Evolutionary conservation across 139 green algal species (phyloP), one percentile per base, ranked within the genome.

Genomic region (Picochlorum sp.): DNA sequence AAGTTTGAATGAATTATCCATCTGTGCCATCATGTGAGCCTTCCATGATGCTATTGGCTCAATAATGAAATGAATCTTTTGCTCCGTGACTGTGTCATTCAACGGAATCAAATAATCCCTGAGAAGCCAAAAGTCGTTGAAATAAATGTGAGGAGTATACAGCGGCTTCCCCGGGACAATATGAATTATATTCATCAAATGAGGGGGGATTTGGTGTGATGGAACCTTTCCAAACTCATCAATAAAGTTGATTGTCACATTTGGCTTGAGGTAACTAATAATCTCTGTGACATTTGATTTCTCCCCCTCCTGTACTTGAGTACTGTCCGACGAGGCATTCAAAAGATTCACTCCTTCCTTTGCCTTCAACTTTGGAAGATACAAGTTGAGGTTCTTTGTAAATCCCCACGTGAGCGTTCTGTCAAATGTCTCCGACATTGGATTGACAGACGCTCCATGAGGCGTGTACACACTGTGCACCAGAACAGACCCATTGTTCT

Each of bases 1-100:
- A 77, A 94, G 88, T 45, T 69, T 66, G 68, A 96, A 95, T 6
- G 69, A 87, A 70, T 95, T 72, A 41, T 96, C 86, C 83, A 95
- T 90, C 80, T 95, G 83, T 45, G 61, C 28, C 18, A 80, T 69
- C 59, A 96, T 58, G 57, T 77, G 77, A 71, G 77, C 89, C 75
- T 88, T 92, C 71, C 71, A 90, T 34, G 79, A 51, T 11, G 38
- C 63, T 30, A 83, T 67, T 31, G 62, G 60, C 47, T 74, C 71
- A 23, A 95, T 26, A 23, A 75, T 69, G 14, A 97, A 21, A 62
- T 81, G 62, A 26, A 97, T 59, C 4, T 65, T 62, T 14, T 90
- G 38, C 56, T 81, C 67, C 1, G 67, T 50, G n/a, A 92, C 60
- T 0, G 80, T 92, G 16, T 79, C 67, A 52, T 96, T 96, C 41